Percentiles rank a stretch among this genome's conserved stretches.
These are phyloP conservation scores for Lactuca sativa DNA, from an alignment of 129 eudicot species.

Conservation along the genomic window DNA sequence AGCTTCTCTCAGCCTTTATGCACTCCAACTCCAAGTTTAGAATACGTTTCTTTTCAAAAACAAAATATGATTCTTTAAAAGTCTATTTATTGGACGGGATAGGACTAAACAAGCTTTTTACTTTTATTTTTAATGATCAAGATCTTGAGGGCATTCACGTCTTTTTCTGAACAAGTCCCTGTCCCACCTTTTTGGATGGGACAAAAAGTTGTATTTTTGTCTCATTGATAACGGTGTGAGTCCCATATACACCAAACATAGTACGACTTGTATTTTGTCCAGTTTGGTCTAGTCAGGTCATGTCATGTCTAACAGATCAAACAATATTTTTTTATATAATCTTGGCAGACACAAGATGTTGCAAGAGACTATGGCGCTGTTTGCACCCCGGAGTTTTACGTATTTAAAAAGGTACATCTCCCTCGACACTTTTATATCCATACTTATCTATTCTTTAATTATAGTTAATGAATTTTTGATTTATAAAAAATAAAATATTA, in stretches of 20 bases:
- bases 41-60: not conserved
- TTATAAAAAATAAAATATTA: no score
- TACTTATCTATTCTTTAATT: not conserved
- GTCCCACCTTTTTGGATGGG: not conserved
- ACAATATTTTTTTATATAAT: constrained; percentile 8
- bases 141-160: no score
- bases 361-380: constrained; percentile 96
- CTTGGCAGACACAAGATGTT: constrained; percentile 88
- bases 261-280: not conserved
- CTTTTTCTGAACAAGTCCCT: no score
- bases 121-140: no score
- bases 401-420: constrained; percentile 73
- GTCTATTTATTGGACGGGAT: no score
- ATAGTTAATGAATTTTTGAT: no score
- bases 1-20: constrained; percentile 7
- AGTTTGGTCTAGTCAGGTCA: no score
- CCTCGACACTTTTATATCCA: not conserved
- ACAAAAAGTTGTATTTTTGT: no score
- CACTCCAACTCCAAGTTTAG: not conserved
- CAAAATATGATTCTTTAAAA: not conserved
- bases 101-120: no score
- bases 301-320: not conserved
- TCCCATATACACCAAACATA: no score
- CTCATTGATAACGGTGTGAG: no score
- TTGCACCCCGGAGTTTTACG: constrained; percentile 93